Conservation (phyloP, 345 rosid species). For the Hevea brasiliensis region DNA sequence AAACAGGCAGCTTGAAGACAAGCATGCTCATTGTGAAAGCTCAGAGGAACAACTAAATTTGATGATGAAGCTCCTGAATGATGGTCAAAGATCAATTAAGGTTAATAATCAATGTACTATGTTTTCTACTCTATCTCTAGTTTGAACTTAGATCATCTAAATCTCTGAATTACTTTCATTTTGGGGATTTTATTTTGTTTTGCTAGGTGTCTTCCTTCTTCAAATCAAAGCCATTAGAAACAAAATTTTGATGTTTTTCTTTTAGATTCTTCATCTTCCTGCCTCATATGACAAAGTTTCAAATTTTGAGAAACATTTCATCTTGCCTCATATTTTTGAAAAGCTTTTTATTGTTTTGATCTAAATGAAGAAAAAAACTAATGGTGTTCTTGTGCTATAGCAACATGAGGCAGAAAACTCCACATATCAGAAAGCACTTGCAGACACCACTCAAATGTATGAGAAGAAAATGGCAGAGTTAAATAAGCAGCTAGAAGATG, state of each 20-base stretch:
- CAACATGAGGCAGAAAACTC: slow-evolving; percentile 58
- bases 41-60: slow-evolving; percentile 50
- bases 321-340: background rate
- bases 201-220: background rate
- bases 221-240: background rate
- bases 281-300: background rate
- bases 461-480: slow-evolving; percentile 73
- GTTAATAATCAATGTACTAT: slow-evolving; percentile 37
- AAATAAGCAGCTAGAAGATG: slow-evolving; percentile 57
- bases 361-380: background rate
- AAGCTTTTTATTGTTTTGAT: background rate
- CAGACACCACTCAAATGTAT: slow-evolving; percentile 72
- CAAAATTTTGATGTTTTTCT: too few species aligned
- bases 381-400: slow-evolving; percentile 37
- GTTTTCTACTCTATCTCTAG: background rate
- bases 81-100: slow-evolving; percentile 56
- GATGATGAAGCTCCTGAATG: slow-evolving; percentile 48
- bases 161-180: background rate
- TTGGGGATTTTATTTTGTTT: background rate
- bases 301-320: background rate
- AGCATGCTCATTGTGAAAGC: slow-evolving; percentile 38
- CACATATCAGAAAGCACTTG: slow-evolving; percentile 61
- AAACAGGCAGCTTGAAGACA: slow-evolving; percentile 55
- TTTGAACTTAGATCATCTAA: background rate
- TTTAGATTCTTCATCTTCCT: slow-evolving; percentile 8